Evolutionary conservation across 1,139 yeast genomes (phyloP), one percentile per base, ranked within the genome.

Genomic region (Meyerozyma guilliermondii): DNA sequence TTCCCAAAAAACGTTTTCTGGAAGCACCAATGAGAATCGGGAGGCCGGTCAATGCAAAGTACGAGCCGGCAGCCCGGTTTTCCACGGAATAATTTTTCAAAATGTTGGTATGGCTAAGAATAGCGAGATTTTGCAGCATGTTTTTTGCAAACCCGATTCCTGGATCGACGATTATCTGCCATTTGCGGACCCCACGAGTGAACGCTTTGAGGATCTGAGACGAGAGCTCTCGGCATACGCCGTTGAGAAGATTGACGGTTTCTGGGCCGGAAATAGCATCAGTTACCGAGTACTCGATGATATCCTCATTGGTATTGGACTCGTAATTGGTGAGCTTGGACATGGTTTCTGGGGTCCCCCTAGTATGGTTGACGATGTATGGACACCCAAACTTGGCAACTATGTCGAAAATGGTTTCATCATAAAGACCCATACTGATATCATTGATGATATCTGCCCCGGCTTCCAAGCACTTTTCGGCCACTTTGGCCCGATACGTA

Each of bases 391-490:
- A 67, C 44, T 76, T 69, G 0, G 89, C 87, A 9, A 87, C 81
- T 1, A 86, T 83, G 0, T 65, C 61, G 51, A 87, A 83, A 66
- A 92, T 86, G 2, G 60, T 49, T 0, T 71, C 68, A 55, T 91
- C 98, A 50, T 75, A 74, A 11, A 69, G 61, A 0, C 98, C 98
- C 60, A 89, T 92, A 33, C 92, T 83, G 11, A 92, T 81, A 58
- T 92, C 99, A 62, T 92, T 92, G 58, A 92, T 81, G 35, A 94
- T 86, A 60, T 89, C 92, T 0, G 95, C 96, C 2, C 98, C 98
- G 0, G 80, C 82, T 17, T 59, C 56, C 28, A 92, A 67, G 1
- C 91, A 78, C 38, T 71, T 76, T 41, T 71, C 72, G 0, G 98
- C 98, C 7, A 94, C 96, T 1, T 56, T 54, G 0, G 91, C 65